Evolutionary conservation across 73 alveolate genomes (phyloP).

Genomic region (Urostyla sp.): DNA sequence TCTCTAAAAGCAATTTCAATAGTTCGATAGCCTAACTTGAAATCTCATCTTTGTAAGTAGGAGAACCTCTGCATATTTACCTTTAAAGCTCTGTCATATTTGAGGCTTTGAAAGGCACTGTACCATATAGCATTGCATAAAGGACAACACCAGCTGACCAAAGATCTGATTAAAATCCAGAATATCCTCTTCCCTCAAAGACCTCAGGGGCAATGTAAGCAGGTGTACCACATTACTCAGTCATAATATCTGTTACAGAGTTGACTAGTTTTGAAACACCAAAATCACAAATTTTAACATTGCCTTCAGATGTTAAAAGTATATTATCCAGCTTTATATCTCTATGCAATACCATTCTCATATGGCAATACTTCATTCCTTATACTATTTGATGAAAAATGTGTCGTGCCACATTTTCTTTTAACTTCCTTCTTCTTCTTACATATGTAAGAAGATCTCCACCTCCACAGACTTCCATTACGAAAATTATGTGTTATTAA

Average conservation of each 20-base stretch:
- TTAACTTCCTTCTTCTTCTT: conserved; percentile 53
- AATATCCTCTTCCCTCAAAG: conserved; percentile 80
- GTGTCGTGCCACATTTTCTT: conserved; percentile 55
- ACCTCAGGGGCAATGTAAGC: conserved; percentile 95
- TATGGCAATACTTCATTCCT: conserved; percentile 40
- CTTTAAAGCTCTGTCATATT: conserved; percentile 80
- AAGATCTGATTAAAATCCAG: conserved; percentile 83
- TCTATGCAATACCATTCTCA: conserved; percentile 70
- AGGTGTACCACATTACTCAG: conserved; percentile 90
- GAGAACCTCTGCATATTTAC: conserved; percentile 74
- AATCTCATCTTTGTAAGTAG: conserved; percentile 78
- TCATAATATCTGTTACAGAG: conserved; percentile 73
- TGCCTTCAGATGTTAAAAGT: conserved; percentile 74
- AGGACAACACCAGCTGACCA: conserved; percentile 95
- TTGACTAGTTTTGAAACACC: conserved; percentile 88
- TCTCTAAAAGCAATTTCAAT: conserved; percentile 76
- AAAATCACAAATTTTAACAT: conserved; percentile 89
- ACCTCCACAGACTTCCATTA: conserved; percentile 52
- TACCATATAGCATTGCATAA: conserved; percentile 89
- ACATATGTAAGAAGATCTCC: conserved; percentile 62
- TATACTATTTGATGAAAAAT: conserved; percentile 51
- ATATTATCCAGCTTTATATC: conserved; percentile 93
- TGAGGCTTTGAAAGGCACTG: conserved; percentile 91
- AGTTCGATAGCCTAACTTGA: conserved; percentile 77
- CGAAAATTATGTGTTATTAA: conserved; percentile 45